Evolutionary conservation across 371 early-diverging fungal species (phyloP).

Genomic region (Mortierella polycephala): DNA sequence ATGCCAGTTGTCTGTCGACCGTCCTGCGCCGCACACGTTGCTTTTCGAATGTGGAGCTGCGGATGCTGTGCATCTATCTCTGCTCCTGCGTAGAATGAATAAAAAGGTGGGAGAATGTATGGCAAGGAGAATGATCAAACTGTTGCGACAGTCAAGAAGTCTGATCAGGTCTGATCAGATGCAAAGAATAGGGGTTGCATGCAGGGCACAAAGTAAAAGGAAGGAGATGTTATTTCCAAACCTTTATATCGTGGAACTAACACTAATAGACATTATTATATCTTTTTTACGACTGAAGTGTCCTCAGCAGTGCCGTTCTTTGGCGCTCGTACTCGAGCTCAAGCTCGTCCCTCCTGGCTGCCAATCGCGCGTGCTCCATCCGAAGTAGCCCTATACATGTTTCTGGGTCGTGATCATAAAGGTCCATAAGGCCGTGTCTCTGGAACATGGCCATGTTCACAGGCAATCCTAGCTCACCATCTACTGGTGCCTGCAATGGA

Average conservation of each 20-base stretch:
- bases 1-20: constrained; percentile 21
- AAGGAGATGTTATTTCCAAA: too few relatives aligned
- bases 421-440: constrained; percentile 21
- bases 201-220: too few relatives aligned
- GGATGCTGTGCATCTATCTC: constrained; percentile 6
- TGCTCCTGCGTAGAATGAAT: too few relatives aligned
- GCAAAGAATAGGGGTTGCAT: too few relatives aligned
- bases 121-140: too few relatives aligned
- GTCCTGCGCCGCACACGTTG: constrained; percentile 14
- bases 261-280: too few relatives aligned
- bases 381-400: constrained; percentile 11
- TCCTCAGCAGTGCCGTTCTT: constrained; percentile 16
- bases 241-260: too few relatives aligned
- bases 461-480: neutral
- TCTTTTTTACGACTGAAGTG: neutral
- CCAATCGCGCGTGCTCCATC: constrained; percentile 17
- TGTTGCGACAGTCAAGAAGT: too few relatives aligned
- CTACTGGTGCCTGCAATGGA: too few relatives aligned
- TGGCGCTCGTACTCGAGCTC: constrained; percentile 26
- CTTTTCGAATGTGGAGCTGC: neutral
- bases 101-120: too few relatives aligned
- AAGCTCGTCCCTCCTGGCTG: constrained; percentile 16
- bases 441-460: constrained; percentile 17
- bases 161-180: too few relatives aligned
- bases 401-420: constrained; percentile 15